Evolutionary conservation across 495 filamentous ascomycete species (phyloP).

Genomic region (Penicillium daleae): DNA sequence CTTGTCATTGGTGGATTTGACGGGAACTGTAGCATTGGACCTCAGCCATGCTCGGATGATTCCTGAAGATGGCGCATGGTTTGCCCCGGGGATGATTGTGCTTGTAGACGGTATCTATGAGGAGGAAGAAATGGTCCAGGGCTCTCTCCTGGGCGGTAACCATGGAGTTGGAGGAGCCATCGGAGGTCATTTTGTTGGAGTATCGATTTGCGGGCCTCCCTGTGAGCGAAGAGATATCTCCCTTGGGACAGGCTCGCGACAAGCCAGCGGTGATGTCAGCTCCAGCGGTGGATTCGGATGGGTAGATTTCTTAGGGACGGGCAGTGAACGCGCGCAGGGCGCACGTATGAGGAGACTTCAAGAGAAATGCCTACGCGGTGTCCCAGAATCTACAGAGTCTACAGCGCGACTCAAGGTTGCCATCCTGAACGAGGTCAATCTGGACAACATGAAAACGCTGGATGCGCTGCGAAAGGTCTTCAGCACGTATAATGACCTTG

Average conservation of each 20-base stretch:
- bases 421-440: constrained; percentile 78
- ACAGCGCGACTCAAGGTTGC: constrained; percentile 58
- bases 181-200: constrained; percentile 84
- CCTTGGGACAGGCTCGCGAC: constrained; percentile 67
- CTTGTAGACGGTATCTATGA: constrained; percentile 93
- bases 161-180: constrained; percentile 86
- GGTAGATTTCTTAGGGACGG: constrained; percentile 92
- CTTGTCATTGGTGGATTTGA: constrained; percentile 80
- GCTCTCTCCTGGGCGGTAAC: constrained; percentile 69
- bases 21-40: constrained; percentile 84
- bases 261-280: constrained; percentile 53
- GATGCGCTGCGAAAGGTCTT: constrained; percentile 79
- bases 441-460: constrained; percentile 77
- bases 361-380: constrained; percentile 37
- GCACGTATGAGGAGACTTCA: constrained; percentile 79
- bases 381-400: constrained; percentile 34
- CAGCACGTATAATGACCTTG: constrained; percentile 59
- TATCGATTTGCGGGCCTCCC: constrained; percentile 86
- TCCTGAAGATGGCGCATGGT: constrained; percentile 86
- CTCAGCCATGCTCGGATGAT: constrained; percentile 78
- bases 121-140: constrained; percentile 74
- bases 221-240: constrained; percentile 82
- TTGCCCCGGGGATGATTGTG: constrained; percentile 92
- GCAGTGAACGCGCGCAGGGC: constrained; percentile 84
- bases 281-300: constrained; percentile 87